These are phyloP conservation scores for Trichoderma endophyticum DNA, from an alignment of 2,329 filamentous ascomycete species.

Conservation along the genomic window DNA sequence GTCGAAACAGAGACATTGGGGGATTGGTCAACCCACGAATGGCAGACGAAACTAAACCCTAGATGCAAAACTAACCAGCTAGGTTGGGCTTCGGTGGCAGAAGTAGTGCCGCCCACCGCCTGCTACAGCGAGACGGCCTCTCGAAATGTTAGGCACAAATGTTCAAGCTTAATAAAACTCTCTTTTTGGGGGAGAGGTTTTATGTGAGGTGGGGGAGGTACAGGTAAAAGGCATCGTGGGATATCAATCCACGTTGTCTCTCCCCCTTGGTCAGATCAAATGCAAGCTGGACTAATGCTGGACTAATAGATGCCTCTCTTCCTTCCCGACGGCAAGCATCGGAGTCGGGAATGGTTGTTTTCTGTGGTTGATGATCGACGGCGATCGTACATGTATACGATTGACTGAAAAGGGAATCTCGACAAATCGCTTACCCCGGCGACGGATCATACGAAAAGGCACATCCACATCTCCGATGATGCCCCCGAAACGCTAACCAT, in stretches of 20 bases:
- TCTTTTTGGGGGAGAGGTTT: background rate
- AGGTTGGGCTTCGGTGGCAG: background rate
- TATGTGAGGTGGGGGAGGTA: background rate
- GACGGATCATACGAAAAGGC: slow-evolving; percentile 13
- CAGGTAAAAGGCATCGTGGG: background rate
- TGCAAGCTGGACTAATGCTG: background rate
- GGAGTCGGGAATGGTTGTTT: background rate
- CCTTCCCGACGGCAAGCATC: background rate
- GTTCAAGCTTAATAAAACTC: background rate
- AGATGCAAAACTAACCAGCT: background rate
- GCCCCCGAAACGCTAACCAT: slow-evolving; percentile 7
- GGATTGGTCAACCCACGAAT: background rate
- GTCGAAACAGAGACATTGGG: background rate
- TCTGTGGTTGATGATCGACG: slow-evolving; percentile 11
- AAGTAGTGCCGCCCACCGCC: slow-evolving; percentile 1
- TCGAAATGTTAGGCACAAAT: background rate
- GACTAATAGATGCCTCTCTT: background rate
- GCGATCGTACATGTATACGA: slow-evolving; percentile 8
- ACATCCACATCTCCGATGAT: slow-evolving; percentile 9
- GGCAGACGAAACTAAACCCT: background rate
- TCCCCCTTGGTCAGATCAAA: background rate
- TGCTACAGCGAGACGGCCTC: background rate
- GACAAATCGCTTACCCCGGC: slow-evolving; percentile 1
- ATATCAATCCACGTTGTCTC: background rate
- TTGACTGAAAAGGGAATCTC: slow-evolving; percentile 8